phyloP scores from a whole-genome alignment of 495 filamentous ascomycete genomes.

The Penicillium crystallinum region DNA sequence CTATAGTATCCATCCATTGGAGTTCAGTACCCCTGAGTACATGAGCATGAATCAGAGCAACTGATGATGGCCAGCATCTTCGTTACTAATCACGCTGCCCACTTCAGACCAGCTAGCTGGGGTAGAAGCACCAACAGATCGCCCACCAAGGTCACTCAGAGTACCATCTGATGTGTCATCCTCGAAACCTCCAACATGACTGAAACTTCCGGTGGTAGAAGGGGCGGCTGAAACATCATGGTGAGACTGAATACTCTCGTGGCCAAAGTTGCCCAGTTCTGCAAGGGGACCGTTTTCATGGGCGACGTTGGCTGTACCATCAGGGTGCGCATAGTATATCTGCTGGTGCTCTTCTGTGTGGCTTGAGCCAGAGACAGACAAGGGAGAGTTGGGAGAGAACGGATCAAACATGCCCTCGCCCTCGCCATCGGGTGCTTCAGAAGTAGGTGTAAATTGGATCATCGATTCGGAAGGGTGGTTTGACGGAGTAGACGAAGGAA shows the following conservation, averaged over 20 bases:
- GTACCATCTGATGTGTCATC: slow-evolving; percentile 49
- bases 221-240: slow-evolving; percentile 31
- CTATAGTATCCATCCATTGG: slow-evolving; percentile 1
- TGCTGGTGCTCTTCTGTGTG: slow-evolving; percentile 29
- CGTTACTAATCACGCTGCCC: slow-evolving; percentile 63
- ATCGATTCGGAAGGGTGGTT: slow-evolving; percentile 37
- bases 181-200: slow-evolving; percentile 25
- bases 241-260: slow-evolving; percentile 13
- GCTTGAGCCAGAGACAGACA: slow-evolving; percentile 12
- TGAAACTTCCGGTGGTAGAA: slow-evolving; percentile 34
- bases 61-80: slow-evolving; percentile 34
- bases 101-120: slow-evolving; percentile 76
- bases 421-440: slow-evolving; percentile 31
- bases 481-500: slow-evolving; percentile 33
- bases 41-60: slow-evolving; percentile 4
- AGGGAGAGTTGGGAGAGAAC: slow-evolving; percentile 10
- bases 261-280: slow-evolving; percentile 9
- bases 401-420: slow-evolving; percentile 18
- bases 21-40: not conserved
- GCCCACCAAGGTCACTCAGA: slow-evolving; percentile 57
- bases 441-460: slow-evolving; percentile 45
- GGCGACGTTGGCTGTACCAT: slow-evolving; percentile 26
- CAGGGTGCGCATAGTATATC: slow-evolving; percentile 34
- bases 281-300: slow-evolving; percentile 14
- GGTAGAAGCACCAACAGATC: slow-evolving; percentile 51